Base-by-base conservation (phyloP, 352 stramenopile genomes). In the Poterioochromonas sp. region DNA sequence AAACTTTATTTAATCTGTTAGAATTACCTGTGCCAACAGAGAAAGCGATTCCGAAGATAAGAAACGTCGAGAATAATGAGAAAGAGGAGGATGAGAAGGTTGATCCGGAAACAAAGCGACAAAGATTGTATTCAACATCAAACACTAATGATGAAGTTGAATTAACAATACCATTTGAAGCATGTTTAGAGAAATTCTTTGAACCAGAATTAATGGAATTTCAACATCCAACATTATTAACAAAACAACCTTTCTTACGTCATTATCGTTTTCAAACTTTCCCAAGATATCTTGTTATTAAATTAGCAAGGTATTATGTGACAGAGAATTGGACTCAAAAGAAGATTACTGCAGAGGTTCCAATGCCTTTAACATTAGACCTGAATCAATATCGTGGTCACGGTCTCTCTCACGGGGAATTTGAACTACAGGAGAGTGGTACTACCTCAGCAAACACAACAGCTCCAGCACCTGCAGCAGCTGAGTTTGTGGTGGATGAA, bases 261-360 rank as follows among this genome's bases (percentile, higher is more conserved):
- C 90, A 83, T 0, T 88, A 89, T 41, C 87, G 92, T 22, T 93
- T 99, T 80, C 84, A 86, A 51, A 96, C 92, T 37, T 98, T 98
- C 79, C 96, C 96, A 15, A 87, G 90, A 11, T 99, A 98, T 82
- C 83, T 99, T 39, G 83, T 97, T 32, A 82, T 99, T 35, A 92
- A 99, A 84, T 93, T 99, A 85, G 87, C 92, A 51, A 88, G 95
- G 15, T 99, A 99, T 81, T 94, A 96, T 82, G 87, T 98, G 22
- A 91, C 89, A 65, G 79, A 84, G 8, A 90, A 97, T 63, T 99
- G 95, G 94, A 92, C 90, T 54, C 94, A 94, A 0, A 93, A 97
- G 78, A 99, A 99, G 81, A 84, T 99, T 51, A 92, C 98, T 79
- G 94, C 97, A 1, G 87, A 95, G 5, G 90, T 99, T n/a, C 89